Conservation (phyloP, 2,329 filamentous ascomycete genomes). For the Thielaviopsis musarum region DNA sequence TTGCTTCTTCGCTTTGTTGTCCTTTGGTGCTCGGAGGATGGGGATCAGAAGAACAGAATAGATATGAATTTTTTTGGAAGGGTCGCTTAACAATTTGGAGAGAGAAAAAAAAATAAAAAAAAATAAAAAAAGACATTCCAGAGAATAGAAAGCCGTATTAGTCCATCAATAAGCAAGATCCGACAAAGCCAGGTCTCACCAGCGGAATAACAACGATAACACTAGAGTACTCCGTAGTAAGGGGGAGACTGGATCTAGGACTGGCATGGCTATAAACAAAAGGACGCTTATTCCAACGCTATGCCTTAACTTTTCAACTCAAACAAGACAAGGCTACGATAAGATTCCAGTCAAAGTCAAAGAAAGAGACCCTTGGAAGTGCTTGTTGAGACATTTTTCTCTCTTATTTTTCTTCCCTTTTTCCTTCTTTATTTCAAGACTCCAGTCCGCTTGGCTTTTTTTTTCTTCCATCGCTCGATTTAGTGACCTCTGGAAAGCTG, state of each 20-base stretch:
- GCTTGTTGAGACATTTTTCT: neutral
- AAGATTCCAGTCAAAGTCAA: neutral
- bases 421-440: neutral
- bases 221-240: neutral
- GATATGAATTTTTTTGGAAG: neutral
- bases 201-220: neutral
- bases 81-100: no score
- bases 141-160: no score
- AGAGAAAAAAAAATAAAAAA: no score
- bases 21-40: neutral
- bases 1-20: neutral
- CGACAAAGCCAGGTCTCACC: no score
- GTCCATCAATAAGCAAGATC: no score
- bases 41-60: neutral
- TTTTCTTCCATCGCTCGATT: neutral
- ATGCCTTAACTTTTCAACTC: no score
- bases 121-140: no score
- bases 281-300: no score
- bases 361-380: no score
- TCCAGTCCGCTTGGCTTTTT: no score
- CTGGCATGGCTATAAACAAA: no score
- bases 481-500: neutral
- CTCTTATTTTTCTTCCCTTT: neutral
- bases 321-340: no score
- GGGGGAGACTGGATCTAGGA: neutral